Conservation (phyloP, 2,329 filamentous ascomycete genomes). For the Orbilia brochopaga region DNA sequence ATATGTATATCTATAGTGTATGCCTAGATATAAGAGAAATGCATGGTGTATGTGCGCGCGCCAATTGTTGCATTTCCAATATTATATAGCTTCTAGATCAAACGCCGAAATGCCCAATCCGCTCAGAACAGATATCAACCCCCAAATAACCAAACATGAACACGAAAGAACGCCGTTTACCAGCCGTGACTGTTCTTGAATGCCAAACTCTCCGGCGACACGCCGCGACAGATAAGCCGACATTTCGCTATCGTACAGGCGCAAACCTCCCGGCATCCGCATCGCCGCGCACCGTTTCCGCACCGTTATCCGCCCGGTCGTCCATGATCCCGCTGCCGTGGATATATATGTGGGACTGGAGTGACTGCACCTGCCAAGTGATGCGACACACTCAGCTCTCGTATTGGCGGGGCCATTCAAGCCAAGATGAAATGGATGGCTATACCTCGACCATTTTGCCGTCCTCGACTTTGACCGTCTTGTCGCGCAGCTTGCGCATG, state of each 20-base stretch:
- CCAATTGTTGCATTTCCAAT: no score
- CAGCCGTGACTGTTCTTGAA: no score
- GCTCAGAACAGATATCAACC: conserved; percentile 12
- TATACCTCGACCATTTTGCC: conserved; percentile 67
- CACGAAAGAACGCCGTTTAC: no score
- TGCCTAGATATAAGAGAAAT: no score
- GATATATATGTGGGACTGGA: background rate
- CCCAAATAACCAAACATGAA: no score
- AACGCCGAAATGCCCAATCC: background rate
- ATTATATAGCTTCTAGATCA: background rate
- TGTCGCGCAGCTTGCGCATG: conserved; percentile 76
- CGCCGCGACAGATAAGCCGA: conserved; percentile 32
- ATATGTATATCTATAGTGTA: background rate
- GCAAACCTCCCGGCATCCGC: conserved; percentile 33
- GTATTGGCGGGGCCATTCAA: no score
- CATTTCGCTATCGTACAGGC: conserved; percentile 42
- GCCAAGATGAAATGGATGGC: no score
- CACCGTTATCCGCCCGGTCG: background rate
- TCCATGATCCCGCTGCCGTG: background rate
- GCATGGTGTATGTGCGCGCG: background rate
- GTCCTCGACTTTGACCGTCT: conserved; percentile 74
- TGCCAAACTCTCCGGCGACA: no score
- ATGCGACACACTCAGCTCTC: no score
- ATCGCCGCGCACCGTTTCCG: conserved; percentile 16
- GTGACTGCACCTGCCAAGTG: background rate